Evolutionary conservation across 192 early-diverging fungal species (phyloP).

Genomic region (Hyaloraphidium curvatum): DNA sequence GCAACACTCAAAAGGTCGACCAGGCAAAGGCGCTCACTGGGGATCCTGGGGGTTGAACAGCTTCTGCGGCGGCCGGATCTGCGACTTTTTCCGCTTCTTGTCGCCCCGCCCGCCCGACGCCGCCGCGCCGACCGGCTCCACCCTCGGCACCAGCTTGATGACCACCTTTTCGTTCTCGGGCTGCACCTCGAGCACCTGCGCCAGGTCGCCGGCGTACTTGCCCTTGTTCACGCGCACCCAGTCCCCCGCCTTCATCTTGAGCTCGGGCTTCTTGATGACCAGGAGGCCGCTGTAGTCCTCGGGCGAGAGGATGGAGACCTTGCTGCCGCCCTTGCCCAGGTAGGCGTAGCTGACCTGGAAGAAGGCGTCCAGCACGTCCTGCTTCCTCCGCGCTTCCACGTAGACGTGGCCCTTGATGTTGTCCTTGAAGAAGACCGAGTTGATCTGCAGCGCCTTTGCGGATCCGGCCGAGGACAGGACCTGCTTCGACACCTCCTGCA

Average conservation of each 20-base stretch:
- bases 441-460: slow-evolving; percentile 43
- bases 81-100: slow-evolving; percentile 40
- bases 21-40: slow-evolving; percentile 8
- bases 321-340: slow-evolving; percentile 13
- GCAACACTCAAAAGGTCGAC: too few relatives aligned
- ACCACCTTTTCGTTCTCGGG: slow-evolving; percentile 40
- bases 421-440: slow-evolving; percentile 66
- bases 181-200: slow-evolving; percentile 40
- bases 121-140: slow-evolving; percentile 35
- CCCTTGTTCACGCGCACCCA: slow-evolving; percentile 87
- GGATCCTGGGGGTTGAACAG: slow-evolving; percentile 48
- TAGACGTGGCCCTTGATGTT: slow-evolving; percentile 78
- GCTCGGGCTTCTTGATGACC: slow-evolving; percentile 41
- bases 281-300: slow-evolving; percentile 83
- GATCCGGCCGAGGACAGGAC: slow-evolving; percentile 45
- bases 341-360: slow-evolving; percentile 61
- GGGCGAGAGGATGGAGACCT: slow-evolving; percentile 66
- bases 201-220: slow-evolving; percentile 84
- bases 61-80: slow-evolving; percentile 43
- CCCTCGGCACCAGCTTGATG: slow-evolving; percentile 49
- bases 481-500: slow-evolving; percentile 55
- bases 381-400: slow-evolving; percentile 62
- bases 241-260: slow-evolving; percentile 39
- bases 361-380: slow-evolving; percentile 59
- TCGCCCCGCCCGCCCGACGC: too few relatives aligned